phyloP scores from a whole-genome alignment of 495 filamentous ascomycete species.

The Lepidopterella palustris region DNA sequence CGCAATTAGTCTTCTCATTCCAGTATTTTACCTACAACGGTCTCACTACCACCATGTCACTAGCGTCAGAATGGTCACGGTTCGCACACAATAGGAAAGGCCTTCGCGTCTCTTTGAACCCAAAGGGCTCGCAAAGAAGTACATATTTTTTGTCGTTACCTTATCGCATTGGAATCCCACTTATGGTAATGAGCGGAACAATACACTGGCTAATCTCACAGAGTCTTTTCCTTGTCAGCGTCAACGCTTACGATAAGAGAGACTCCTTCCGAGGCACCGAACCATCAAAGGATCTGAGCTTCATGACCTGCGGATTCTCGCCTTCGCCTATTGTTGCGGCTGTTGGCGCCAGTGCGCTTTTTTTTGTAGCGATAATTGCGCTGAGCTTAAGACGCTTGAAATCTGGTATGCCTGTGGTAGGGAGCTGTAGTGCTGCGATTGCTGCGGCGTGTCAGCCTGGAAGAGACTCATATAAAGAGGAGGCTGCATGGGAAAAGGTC shows the following conservation, averaged over 20 bases:
- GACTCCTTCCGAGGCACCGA: too few species aligned
- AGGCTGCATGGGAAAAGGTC: too few species aligned
- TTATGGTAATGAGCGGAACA: conserved; percentile 3
- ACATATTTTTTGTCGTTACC: conserved; percentile 14
- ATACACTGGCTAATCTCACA: conserved; percentile 20
- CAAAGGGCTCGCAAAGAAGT: neutral
- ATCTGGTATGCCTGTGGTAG: too few species aligned
- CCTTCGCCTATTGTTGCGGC: too few species aligned
- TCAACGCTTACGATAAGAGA: conserved; percentile 7
- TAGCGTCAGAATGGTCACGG: conserved; percentile 9
- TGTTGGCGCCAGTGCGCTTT: too few species aligned
- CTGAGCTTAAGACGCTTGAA: too few species aligned
- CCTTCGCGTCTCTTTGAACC: conserved; percentile 7
- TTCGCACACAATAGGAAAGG: conserved; percentile 8
- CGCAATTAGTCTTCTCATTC: conserved; percentile 12
- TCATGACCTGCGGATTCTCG: too few species aligned
- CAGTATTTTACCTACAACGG: conserved; percentile 10
- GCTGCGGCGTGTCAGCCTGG: too few species aligned
- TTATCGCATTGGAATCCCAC: conserved; percentile 6
- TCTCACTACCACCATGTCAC: conserved; percentile 6
- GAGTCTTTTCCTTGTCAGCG: conserved; percentile 17
- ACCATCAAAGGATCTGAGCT: too few species aligned
- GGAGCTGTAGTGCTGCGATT: too few species aligned
- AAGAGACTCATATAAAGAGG: too few species aligned
- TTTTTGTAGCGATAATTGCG: too few species aligned